Percentiles rank a stretch among this genome's conserved stretches.
phyloP scores from a whole-genome alignment of 2,329 filamentous ascomycete species.

The Monosporascus sp. region DNA sequence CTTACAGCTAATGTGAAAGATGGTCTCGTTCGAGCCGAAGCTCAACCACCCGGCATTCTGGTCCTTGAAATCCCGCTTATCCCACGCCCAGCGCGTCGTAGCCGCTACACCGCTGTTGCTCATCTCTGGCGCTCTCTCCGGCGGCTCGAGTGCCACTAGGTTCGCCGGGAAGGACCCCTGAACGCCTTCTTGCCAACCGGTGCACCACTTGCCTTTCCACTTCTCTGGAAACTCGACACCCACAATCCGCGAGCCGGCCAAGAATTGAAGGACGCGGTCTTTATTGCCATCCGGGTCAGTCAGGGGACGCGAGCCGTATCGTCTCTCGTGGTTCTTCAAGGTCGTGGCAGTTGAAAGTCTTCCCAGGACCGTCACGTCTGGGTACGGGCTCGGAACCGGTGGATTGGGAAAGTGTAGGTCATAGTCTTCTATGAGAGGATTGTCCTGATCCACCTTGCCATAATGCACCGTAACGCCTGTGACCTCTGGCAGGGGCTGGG shows the following conservation, averaged over 20 bases:
- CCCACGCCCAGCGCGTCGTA: slow-evolving; percentile 27
- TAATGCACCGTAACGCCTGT: slow-evolving; percentile 33
- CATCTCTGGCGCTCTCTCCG: slow-evolving; percentile 15
- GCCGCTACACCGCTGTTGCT: slow-evolving; percentile 16
- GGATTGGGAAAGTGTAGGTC: slow-evolving; percentile 32
- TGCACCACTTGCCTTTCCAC: slow-evolving; percentile 30
- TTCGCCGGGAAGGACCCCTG: slow-evolving; percentile 24
- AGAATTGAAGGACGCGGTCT: slow-evolving; percentile 33
- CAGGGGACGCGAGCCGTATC: slow-evolving; percentile 28
- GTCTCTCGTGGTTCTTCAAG: slow-evolving; percentile 28
- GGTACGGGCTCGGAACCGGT: slow-evolving; percentile 22
- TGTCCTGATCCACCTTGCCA: slow-evolving; percentile 18
- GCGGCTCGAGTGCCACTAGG: slow-evolving; percentile 19
- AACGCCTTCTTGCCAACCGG: slow-evolving; percentile 28
- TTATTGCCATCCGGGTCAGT: slow-evolving; percentile 26
- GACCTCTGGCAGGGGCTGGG: slow-evolving; percentile 33
- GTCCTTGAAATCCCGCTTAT: slow-evolving; percentile 26
- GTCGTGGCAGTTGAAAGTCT: slow-evolving; percentile 30
- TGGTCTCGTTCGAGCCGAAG: slow-evolving; percentile 44
- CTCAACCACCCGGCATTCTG: slow-evolving; percentile 24
- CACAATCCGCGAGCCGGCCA: slow-evolving; percentile 26
- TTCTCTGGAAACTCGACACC: slow-evolving; percentile 28
- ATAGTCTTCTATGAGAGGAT: slow-evolving; percentile 22
- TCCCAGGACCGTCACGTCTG: slow-evolving; percentile 16
- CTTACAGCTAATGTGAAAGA: slow-evolving; percentile 45